Conservation (phyloP, 169 alveolate species). For the Babesia ovis region DNA sequence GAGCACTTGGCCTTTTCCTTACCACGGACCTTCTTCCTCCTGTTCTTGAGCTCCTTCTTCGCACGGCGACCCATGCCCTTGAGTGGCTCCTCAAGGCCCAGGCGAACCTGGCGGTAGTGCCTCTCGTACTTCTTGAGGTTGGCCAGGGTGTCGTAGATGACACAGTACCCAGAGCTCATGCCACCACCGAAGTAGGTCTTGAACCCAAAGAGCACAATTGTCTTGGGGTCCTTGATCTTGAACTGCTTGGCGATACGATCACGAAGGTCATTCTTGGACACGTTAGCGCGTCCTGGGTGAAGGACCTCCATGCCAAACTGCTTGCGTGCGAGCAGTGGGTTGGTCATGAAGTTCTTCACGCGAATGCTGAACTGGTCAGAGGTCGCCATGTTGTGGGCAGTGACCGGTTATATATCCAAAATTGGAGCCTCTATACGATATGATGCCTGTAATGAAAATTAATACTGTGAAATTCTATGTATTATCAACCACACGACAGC, state of each 20-base stretch:
- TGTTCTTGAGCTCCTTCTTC: conserved; percentile 84
- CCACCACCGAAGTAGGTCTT: conserved; percentile 96
- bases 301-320: conserved; percentile 89
- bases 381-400: conserved; percentile 44
- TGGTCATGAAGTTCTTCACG: conserved; percentile 84
- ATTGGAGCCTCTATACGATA: conserved; percentile 10
- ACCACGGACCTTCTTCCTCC: conserved; percentile 84
- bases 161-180: conserved; percentile 92
- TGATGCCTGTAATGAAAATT: neutral
- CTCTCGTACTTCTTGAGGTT: conserved; percentile 87
- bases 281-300: conserved; percentile 91
- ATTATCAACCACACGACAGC: too few species aligned
- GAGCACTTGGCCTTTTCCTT: conserved; percentile 74
- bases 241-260: conserved; percentile 88
- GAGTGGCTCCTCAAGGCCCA: conserved; percentile 80
- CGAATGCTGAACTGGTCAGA: conserved; percentile 81
- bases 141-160: conserved; percentile 89
- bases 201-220: conserved; percentile 88
- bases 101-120: conserved; percentile 84
- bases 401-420: neutral
- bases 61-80: conserved; percentile 85
- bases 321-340: conserved; percentile 89
- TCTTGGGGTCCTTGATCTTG: conserved; percentile 83
- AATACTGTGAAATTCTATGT: too few species aligned
- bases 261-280: conserved; percentile 87